phyloP scores from a whole-genome alignment of 148 eudicot genomes.

The Chenopodium album region DNA sequence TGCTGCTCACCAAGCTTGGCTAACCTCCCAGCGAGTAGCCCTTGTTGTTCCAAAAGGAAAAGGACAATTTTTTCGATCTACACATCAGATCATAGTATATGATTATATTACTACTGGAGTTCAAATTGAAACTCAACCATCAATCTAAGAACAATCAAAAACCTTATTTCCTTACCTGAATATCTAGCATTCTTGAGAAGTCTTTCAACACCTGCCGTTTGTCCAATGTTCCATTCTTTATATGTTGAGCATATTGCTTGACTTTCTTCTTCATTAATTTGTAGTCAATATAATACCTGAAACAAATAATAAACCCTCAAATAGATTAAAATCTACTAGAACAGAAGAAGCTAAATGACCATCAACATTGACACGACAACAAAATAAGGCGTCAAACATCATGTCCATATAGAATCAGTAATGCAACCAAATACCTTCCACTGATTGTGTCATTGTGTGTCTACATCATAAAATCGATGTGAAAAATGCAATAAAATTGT shows the following conservation, averaged over 20 bases:
- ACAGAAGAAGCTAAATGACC: background rate
- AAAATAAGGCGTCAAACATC: background rate
- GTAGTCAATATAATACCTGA: slow-evolving; percentile 60
- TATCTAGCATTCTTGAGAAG: slow-evolving; percentile 74
- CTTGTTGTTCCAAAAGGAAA: slow-evolving; percentile 88
- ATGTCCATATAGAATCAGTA: background rate
- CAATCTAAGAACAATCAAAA: background rate
- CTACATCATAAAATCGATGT: background rate
- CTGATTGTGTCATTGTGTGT: background rate
- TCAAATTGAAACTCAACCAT: background rate
- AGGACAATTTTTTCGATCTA: slow-evolving; percentile 90
- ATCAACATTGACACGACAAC: background rate
- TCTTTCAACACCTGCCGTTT: slow-evolving; percentile 62
- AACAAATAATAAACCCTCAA: slow-evolving; percentile 3
- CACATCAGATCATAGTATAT: slow-evolving; percentile 18
- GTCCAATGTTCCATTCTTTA: slow-evolving; percentile 50
- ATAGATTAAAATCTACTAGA: background rate
- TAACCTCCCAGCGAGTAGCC: slow-evolving; percentile 67
- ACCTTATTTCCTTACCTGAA: slow-evolving; percentile 40
- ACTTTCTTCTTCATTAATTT: slow-evolving; percentile 73
- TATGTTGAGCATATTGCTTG: slow-evolving; percentile 60
- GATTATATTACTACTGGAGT: background rate
- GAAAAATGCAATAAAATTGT: background rate
- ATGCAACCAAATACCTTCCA: background rate
- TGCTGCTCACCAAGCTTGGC: slow-evolving; percentile 61